Conservation (phyloP, 169 alveolate species). For the Plasmodium gaboni region DNA sequence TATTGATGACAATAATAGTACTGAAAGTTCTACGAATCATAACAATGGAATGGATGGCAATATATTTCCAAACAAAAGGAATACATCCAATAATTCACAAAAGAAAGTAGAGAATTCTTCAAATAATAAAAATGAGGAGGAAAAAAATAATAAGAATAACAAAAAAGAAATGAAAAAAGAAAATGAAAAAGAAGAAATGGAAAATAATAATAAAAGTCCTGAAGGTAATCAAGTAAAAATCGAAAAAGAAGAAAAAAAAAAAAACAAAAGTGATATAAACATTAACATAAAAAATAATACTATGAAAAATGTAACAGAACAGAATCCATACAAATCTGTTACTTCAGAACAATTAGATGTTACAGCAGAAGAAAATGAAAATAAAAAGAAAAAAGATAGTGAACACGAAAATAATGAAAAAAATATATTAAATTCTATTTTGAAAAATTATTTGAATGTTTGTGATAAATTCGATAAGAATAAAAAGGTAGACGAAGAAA, state of each 20-base stretch:
- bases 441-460: constrained; percentile 9
- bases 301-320: neutral
- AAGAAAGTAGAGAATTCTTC: neutral
- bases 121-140: neutral
- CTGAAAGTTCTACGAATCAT: constrained; percentile 16
- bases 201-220: neutral
- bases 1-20: constrained; percentile 50
- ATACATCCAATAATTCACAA: neutral
- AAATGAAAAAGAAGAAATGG: neutral
- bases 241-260: neutral
- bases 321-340: neutral
- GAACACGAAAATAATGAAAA: neutral
- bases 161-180: neutral
- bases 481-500: neutral
- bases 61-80: constrained; percentile 6
- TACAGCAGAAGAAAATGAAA: neutral
- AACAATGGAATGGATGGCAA: constrained; percentile 16
- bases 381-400: neutral
- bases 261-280: neutral
- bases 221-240: neutral
- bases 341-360: neutral
- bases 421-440: neutral
- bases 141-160: neutral
- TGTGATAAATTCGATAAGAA: constrained; percentile 6
- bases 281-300: neutral